phyloP scores from a whole-genome alignment of 116 monocot genomes.

The Phalaenopsis hybrid region DNA sequence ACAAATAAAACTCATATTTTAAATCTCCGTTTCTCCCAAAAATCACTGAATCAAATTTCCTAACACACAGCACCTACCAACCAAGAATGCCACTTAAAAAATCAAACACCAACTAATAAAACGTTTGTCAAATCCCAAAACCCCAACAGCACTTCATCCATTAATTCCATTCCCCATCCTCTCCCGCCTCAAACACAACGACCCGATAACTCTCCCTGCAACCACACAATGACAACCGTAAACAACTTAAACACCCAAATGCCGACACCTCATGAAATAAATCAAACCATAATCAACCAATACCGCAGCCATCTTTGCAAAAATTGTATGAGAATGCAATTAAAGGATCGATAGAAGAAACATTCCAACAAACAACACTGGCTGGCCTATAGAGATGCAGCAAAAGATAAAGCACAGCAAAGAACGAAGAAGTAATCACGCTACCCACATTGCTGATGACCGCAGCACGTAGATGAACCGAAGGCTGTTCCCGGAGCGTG shows the following conservation, averaged over 20 bases:
- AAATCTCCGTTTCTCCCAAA: background rate
- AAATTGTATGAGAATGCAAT: background rate
- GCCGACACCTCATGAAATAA: background rate
- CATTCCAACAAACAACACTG: background rate
- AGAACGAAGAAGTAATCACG: background rate
- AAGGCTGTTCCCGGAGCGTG: background rate
- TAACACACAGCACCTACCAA: background rate
- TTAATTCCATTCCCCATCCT: background rate
- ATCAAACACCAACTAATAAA: background rate
- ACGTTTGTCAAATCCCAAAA: background rate
- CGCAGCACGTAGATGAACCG: background rate
- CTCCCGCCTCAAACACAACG: background rate
- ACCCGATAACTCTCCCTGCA: background rate
- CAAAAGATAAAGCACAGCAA: background rate
- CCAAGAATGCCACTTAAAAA: background rate
- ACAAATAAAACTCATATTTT: background rate
- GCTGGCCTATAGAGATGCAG: background rate
- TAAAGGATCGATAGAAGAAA: background rate
- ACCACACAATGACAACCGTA: background rate
- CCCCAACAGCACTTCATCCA: background rate
- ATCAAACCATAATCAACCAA: background rate
- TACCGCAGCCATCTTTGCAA: background rate
- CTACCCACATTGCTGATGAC: conserved; percentile 3
- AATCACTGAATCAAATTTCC: background rate
- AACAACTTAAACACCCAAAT: background rate